A percentile compares a stretch with the other conserved stretches of the same genome.
Evolutionary conservation across 441 rosid genomes (phyloP).

Genomic region (Corymbia citriodora): DNA sequence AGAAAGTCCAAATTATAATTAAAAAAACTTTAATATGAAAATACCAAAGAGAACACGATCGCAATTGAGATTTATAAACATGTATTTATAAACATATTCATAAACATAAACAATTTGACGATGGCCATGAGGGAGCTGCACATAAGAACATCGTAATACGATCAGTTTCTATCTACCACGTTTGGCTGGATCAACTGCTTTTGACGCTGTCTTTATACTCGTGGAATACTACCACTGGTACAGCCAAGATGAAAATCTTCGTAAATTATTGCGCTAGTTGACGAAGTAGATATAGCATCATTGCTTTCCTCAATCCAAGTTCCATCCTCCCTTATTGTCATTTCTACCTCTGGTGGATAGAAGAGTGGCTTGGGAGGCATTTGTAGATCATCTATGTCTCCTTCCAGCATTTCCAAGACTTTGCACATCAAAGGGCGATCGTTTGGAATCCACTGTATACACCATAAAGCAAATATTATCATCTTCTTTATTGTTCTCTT

Average conservation of each 20-base stretch:
- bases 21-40: background rate
- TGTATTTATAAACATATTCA: background rate
- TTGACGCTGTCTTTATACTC: background rate
- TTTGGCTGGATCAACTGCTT: background rate
- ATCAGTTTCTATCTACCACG: background rate
- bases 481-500: no score
- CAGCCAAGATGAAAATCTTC: background rate
- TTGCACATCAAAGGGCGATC: rapidly evolving
- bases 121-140: background rate
- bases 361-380: no score
- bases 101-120: background rate
- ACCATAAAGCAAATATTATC: no score
- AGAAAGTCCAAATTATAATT: background rate
- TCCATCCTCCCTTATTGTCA: no score
- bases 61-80: background rate
- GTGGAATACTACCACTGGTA: background rate
- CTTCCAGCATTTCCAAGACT: no score
- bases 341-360: no score
- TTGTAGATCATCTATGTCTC: no score
- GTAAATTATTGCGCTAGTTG: background rate
- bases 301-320: no score
- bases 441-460: no score
- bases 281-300: background rate
- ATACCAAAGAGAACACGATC: rapidly evolving
- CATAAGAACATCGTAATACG: background rate